phyloP scores from a whole-genome alignment of 2,329 filamentous ascomycete genomes.

The Zymoseptoria tritici region DNA sequence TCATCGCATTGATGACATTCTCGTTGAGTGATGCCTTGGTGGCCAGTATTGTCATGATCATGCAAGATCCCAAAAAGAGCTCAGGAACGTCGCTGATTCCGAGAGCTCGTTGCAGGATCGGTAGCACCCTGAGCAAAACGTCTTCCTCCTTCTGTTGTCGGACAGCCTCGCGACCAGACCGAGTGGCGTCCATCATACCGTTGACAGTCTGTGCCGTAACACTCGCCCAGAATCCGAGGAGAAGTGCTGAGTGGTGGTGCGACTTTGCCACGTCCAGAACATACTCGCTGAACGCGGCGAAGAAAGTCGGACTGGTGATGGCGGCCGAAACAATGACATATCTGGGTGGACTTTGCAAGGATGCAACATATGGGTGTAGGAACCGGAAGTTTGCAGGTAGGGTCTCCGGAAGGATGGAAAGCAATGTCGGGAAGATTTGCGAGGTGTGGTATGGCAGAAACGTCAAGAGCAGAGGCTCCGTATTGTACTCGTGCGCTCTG shows the following conservation, averaged over 20 bases:
- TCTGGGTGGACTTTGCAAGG: slow-evolving; percentile 67
- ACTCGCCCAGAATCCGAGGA: slow-evolving; percentile 87
- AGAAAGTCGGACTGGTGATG: slow-evolving; percentile 67
- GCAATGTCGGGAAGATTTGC: slow-evolving; percentile 73
- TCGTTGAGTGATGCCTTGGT: slow-evolving; percentile 76
- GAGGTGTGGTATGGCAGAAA: slow-evolving; percentile 90
- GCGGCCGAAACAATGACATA: slow-evolving; percentile 78
- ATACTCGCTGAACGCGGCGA: slow-evolving; percentile 69
- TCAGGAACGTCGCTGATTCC: slow-evolving; percentile 68
- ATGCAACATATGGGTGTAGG: slow-evolving; percentile 75
- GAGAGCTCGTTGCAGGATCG: slow-evolving; percentile 68
- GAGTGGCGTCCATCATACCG: slow-evolving; percentile 68
- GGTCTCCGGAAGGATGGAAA: slow-evolving; percentile 75
- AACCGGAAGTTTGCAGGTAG: slow-evolving; percentile 74
- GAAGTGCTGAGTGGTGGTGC: slow-evolving; percentile 64
- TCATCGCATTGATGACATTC: slow-evolving; percentile 71
- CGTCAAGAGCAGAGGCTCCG: slow-evolving; percentile 65
- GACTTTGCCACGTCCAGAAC: slow-evolving; percentile 65
- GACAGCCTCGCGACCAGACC: slow-evolving; percentile 66
- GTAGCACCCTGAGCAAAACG: slow-evolving; percentile 60
- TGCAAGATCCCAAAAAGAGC: slow-evolving; percentile 80
- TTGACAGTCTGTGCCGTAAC: slow-evolving; percentile 79
- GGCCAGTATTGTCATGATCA: slow-evolving; percentile 79
- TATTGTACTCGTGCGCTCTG: slow-evolving; percentile 89
- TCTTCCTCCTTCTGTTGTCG: slow-evolving; percentile 76